Conservation (phyloP, 305 asterid species). For the Ajuga reptans region DNA sequence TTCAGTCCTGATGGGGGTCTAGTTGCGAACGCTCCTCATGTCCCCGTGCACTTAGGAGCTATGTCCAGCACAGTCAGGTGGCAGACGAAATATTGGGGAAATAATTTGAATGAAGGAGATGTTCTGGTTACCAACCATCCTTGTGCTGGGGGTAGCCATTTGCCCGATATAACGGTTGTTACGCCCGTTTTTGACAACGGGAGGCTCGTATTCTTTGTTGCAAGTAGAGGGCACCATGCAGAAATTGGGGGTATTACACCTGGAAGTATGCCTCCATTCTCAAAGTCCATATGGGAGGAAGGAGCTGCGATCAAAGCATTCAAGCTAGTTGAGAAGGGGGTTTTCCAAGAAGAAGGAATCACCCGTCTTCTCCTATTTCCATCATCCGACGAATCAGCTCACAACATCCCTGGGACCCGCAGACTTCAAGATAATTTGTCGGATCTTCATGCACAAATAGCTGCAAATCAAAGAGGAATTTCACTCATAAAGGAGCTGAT, state of each 20-base stretch:
- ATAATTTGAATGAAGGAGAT: constrained; percentile 48
- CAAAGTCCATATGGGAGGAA: constrained; percentile 90
- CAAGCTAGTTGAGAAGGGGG: constrained; percentile 83
- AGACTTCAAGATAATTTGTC: constrained; percentile 91
- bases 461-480: constrained; percentile 94
- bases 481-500: constrained; percentile 84
- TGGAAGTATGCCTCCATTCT: constrained; percentile 98
- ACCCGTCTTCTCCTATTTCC: constrained; percentile 60
- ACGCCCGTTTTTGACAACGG: constrained; percentile 76
- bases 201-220: constrained; percentile 74
- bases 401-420: constrained; percentile 72
- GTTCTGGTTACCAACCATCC: constrained; percentile 81
- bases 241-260: constrained; percentile 98
- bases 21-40: constrained; percentile 98
- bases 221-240: constrained; percentile 96
- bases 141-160: constrained; percentile 92
- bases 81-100: constrained; percentile 83
- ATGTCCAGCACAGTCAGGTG: constrained; percentile 96
- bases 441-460: constrained; percentile 90
- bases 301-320: constrained; percentile 95
- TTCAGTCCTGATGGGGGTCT: constrained; percentile 93
- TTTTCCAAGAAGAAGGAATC: constrained; percentile 80
- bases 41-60: constrained; percentile 96
- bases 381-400: constrained; percentile 37
- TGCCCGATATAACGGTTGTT: constrained; percentile 90